Evolutionary conservation across 2,329 filamentous ascomycete species (phyloP).

Genomic region (Fusarium equiseti): DNA sequence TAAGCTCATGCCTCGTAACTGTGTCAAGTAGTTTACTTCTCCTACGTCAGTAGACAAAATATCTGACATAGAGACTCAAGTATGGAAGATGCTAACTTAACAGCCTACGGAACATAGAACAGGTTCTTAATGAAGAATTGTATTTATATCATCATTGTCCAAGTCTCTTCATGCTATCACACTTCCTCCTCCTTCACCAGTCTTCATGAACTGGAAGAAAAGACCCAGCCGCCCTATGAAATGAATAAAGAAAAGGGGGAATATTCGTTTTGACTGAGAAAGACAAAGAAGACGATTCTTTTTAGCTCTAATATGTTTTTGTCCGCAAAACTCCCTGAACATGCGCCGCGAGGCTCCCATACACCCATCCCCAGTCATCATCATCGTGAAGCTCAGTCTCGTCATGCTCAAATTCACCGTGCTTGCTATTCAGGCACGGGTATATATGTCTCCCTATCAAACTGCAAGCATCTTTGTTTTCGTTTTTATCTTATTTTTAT

Average conservation of each 20-base stretch:
- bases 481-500: slow-evolving; percentile 3
- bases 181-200: slow-evolving; percentile 6
- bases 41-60: background rate
- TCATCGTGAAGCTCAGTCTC: slow-evolving; percentile 28
- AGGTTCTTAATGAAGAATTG: slow-evolving; percentile 11
- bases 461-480: background rate
- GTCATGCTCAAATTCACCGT: slow-evolving; percentile 12
- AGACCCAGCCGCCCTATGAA: slow-evolving; percentile 33
- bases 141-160: slow-evolving; percentile 31
- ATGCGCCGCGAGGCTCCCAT: slow-evolving; percentile 47
- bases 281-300: slow-evolving; percentile 47
- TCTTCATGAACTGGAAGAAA: slow-evolving; percentile 7
- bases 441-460: slow-evolving; percentile 1
- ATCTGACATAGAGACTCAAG: background rate
- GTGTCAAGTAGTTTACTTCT: background rate
- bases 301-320: slow-evolving; percentile 48
- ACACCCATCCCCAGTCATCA: slow-evolving; percentile 21
- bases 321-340: slow-evolving; percentile 48
- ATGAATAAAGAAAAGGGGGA: slow-evolving; percentile 38
- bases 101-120: background rate
- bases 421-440: slow-evolving; percentile 12
- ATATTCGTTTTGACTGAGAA: slow-evolving; percentile 45
- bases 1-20: background rate
- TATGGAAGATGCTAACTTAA: background rate
- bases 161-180: slow-evolving; percentile 9